Conservation (phyloP, 169 alveolate species). For the Eimeria acervulina region DNA sequence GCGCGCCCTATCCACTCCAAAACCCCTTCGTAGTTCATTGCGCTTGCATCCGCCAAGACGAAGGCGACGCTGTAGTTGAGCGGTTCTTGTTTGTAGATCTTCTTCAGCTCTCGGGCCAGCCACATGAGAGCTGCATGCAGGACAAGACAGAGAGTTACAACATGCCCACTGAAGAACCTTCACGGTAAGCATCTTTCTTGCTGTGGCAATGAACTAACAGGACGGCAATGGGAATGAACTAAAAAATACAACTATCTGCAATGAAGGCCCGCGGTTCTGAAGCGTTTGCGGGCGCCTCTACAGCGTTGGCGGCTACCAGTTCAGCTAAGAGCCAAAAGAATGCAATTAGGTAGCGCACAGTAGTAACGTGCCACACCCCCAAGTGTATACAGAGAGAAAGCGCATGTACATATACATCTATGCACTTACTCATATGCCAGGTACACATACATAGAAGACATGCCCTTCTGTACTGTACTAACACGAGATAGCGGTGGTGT, state of each 20-base stretch:
- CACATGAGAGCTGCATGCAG: conserved; percentile 16
- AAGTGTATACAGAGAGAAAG: neutral
- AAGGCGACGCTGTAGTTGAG: conserved; percentile 46
- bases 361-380: neutral
- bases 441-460: neutral
- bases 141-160: neutral
- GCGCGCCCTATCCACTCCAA: conserved; percentile 51
- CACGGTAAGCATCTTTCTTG: neutral
- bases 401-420: neutral
- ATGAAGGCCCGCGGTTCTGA: neutral
- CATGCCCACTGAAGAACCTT: neutral
- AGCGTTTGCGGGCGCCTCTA: neutral
- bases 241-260: neutral
- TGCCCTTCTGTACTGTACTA: too few species aligned
- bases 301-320: neutral
- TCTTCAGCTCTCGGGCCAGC: conserved; percentile 47
- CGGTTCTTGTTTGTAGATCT: neutral
- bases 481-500: neutral
- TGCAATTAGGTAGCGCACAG: too few species aligned
- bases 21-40: conserved; percentile 58
- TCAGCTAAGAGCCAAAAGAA: too few species aligned
- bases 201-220: too few species aligned
- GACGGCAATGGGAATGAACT: too few species aligned
- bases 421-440: neutral
- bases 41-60: conserved; percentile 57